Evolutionary conservation across 2,329 filamentous ascomycete species (phyloP).

Genomic region (Catunica adiposa): DNA sequence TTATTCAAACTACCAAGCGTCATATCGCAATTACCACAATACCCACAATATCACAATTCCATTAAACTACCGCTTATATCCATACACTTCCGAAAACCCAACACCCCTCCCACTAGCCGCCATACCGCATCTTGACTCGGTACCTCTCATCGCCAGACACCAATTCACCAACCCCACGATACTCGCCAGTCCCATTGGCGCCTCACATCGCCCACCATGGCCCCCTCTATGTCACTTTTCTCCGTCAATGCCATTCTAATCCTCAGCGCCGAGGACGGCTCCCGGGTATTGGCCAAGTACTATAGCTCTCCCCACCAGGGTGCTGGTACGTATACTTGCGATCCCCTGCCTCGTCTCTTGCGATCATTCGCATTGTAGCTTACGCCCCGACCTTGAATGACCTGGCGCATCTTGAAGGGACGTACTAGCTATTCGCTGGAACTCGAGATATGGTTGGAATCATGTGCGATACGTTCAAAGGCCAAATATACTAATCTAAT

Average conservation of each 20-base stretch:
- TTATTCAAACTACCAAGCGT: no score
- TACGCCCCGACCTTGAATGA: no score
- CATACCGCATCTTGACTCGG: background rate
- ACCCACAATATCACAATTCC: background rate
- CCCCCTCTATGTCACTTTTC: conserved; percentile 59
- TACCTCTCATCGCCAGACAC: background rate
- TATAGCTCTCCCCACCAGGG: conserved; percentile 46
- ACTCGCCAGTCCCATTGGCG: background rate
- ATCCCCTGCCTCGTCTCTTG: background rate
- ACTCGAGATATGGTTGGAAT: no score
- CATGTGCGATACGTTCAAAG: background rate
- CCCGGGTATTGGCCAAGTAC: conserved; percentile 88
- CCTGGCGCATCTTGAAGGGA: no score
- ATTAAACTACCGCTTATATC: background rate
- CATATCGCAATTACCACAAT: no score
- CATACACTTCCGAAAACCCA: background rate
- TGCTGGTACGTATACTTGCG: conserved; percentile 19
- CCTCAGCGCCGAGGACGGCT: conserved; percentile 72
- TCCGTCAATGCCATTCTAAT: conserved; percentile 63
- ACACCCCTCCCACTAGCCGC: no score
- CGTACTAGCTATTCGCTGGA: no score
- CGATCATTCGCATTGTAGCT: no score
- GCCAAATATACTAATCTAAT: background rate
- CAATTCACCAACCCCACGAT: background rate
- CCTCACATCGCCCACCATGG: conserved; percentile 31